phyloP scores from a whole-genome alignment of 2,329 filamentous ascomycete genomes.

The Aspergillus niger region DNA sequence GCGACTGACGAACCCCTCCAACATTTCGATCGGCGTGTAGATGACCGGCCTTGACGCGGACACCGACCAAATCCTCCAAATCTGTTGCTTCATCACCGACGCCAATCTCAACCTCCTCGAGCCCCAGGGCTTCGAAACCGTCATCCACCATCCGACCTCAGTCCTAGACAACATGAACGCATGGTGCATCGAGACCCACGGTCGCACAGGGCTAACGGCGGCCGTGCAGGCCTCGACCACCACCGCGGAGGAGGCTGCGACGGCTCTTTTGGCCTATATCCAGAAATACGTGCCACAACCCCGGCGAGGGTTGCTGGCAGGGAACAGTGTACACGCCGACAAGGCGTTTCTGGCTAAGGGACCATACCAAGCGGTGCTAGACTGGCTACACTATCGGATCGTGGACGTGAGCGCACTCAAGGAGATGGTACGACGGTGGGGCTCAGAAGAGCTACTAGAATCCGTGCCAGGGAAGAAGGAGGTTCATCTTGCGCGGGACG shows the following conservation, averaged over 20 bases:
- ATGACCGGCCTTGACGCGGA: slow-evolving; percentile 88
- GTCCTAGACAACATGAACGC: slow-evolving; percentile 78
- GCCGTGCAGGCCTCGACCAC: slow-evolving; percentile 73
- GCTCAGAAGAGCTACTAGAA: slow-evolving; percentile 59
- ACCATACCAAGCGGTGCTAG: slow-evolving; percentile 72
- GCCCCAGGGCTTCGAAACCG: slow-evolving; percentile 72
- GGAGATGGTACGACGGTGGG: slow-evolving; percentile 85
- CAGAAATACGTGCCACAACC: slow-evolving; percentile 67
- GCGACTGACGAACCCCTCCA: background rate
- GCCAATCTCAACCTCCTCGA: slow-evolving; percentile 75
- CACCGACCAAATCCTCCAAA: slow-evolving; percentile 82
- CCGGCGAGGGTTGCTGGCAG: slow-evolving; percentile 73
- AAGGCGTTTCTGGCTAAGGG: slow-evolving; percentile 73
- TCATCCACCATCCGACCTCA: slow-evolving; percentile 72
- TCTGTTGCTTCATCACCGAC: slow-evolving; percentile 90
- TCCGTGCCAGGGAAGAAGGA: slow-evolving; percentile 71
- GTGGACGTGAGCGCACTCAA: slow-evolving; percentile 91
- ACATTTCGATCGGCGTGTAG: slow-evolving; percentile 46
- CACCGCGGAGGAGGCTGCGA: slow-evolving; percentile 71
- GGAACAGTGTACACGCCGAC: slow-evolving; percentile 92
- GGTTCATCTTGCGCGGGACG: slow-evolving; percentile 78
- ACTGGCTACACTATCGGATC: slow-evolving; percentile 85
- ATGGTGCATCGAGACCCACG: slow-evolving; percentile 85
- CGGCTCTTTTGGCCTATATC: slow-evolving; percentile 76
- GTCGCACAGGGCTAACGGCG: slow-evolving; percentile 75